Base-by-base conservation (phyloP, 1,139 yeast species). In the Nadsonia starkeyi-henricii region DNA sequence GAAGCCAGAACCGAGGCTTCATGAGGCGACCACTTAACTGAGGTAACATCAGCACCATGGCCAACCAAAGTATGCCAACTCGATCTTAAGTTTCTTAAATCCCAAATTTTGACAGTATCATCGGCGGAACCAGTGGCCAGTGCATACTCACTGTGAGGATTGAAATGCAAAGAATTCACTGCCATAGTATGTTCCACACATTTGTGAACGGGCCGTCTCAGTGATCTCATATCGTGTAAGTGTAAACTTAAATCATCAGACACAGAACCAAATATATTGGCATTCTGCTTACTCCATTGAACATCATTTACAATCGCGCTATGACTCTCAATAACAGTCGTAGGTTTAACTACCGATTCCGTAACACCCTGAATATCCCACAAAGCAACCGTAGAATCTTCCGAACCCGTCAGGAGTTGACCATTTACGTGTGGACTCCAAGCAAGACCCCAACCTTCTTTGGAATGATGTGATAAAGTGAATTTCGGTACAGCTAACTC, bases 391-490 rank as follows among this genome's bases (percentile, higher is more conserved):
- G 75, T 74, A 3, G 74, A 63, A 60, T 84, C 94, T 54, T 77
- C 78, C 2, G 85, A 74, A 2, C 86, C 86, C 1, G 88, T 75
- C 33, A 84, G 65, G 46, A 84, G 69, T 50, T 66, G 65, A 2
- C 70, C 68, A 42, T 69, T 69, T 43, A 54, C 54, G 15, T 50
- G 52, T 19, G 64, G 55, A 52, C 70, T 73, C 95, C 95, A 86
- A 53, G 79, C 79, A 47, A 85, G 67, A 0, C 85, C 85, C 59
- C 75, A 79, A 0, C 93, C 95, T 57, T 81, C 88, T 45, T 68
- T 70, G n/a, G 70, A 67, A 62, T 85, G 95, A 56, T 74, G 79
- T 51, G 72, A 72, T 49, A 82, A 74, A 3, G 64, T 49, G 21
- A 45, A 41, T 20, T 41, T 30, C 18, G 49, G 49, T 41, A 43